Conservation (phyloP, 1,139 yeast species). For the Taphrina populina region DNA sequence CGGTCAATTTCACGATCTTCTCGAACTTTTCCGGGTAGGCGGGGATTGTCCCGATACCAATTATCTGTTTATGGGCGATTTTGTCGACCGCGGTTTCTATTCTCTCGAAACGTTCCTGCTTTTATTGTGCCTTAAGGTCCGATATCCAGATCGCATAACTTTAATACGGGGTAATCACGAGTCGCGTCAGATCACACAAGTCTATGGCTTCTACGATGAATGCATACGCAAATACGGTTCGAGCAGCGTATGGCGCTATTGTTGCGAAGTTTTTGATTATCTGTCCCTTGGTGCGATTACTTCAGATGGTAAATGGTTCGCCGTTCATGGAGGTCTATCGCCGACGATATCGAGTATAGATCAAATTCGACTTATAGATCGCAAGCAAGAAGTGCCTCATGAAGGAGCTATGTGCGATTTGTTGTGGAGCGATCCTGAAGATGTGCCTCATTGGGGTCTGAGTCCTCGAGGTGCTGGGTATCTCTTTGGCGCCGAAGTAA, state of each 20-base stretch:
- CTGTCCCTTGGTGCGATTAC: slow-evolving; percentile 91
- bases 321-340: slow-evolving; percentile 94
- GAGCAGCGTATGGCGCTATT: slow-evolving; percentile 87
- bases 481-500: slow-evolving; percentile 86
- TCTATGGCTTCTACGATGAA: slow-evolving; percentile 97
- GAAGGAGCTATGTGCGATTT: slow-evolving; percentile 99
- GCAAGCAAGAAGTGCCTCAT: slow-evolving; percentile 96
- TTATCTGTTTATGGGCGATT: slow-evolving; percentile 70
- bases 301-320: slow-evolving; percentile 68
- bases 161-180: slow-evolving; percentile 96
- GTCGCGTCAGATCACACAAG: slow-evolving; percentile 94
- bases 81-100: slow-evolving; percentile 95
- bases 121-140: slow-evolving; percentile 72
- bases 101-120: slow-evolving; percentile 84
- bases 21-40: slow-evolving; percentile 82
- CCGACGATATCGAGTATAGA: slow-evolving; percentile 89
- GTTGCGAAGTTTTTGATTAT: slow-evolving; percentile 82
- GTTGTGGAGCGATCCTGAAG: slow-evolving; percentile 97
- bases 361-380: slow-evolving; percentile 78
- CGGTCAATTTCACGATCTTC: slow-evolving; percentile 91
- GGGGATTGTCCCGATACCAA: slow-evolving; percentile 85
- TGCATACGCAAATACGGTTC: slow-evolving; percentile 92
- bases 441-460: slow-evolving; percentile 72
- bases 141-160: slow-evolving; percentile 92
- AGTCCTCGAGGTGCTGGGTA: slow-evolving; percentile 99